Base-by-base conservation (phyloP, 768 basidiomycete genomes). In the Boletus rufocinnamomeus region DNA sequence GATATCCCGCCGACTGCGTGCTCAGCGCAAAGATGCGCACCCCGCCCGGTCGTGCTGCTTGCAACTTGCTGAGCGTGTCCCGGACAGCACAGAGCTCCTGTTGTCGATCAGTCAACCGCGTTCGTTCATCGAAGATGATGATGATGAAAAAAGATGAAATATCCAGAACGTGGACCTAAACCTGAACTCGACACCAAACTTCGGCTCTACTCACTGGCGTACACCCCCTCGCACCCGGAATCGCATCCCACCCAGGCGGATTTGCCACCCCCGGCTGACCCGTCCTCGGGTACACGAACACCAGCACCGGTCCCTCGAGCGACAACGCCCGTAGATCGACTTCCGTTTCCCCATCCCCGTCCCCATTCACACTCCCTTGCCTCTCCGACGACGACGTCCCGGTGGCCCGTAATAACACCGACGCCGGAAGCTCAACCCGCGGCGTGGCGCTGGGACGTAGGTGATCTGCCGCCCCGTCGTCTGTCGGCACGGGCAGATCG, bases 231-330 rank as follows among this genome's bases (percentile, higher is more conserved):
- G 63, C 69, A 6, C 59, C 61, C 2, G 57, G 69, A 21, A 70
- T 70, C 28, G 57, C 66, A 49, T 66, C 69, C 61, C 69, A 70
- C 5, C 59, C 63, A 0, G 50, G 41, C 11, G 54, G 45, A 56
- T 58, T 68, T 2, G 56, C 37, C 3, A 63, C 44, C 2, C 65
- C 55, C 2, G 63, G 65, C 27, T 21, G 40, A 9, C 68, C 67
- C n/a, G 63, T 63, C 37, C 61, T 52, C 5, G 69, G 69, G 44
- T 66, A 69, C 14, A 60, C 58, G 23, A 70, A 70, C 46, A 65
- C 59, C n/a, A 69, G n/a, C 16, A 70, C 61, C 0, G 61, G 68
- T 7, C 27, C 30, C 9, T 61, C 45, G 44, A 69, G 62, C 41
- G 66, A 68, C 7, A 63, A 19, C 16, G 35, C 47, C 0, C 46